These are phyloP conservation scores for Botrytis cinerea DNA, from an alignment of 2,329 filamentous ascomycete species.

Conservation along the genomic window DNA sequence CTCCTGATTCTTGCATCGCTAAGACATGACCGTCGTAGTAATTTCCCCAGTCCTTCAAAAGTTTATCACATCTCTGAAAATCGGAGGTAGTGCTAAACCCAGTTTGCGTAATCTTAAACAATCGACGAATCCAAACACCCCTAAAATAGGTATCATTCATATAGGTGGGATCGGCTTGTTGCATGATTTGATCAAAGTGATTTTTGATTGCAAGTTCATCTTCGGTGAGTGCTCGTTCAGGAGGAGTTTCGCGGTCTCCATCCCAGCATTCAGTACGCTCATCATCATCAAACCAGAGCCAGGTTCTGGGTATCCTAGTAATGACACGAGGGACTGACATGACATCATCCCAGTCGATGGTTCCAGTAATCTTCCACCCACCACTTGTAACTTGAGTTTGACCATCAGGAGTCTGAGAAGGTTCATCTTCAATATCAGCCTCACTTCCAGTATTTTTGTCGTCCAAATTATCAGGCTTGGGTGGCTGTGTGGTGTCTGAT, in stretches of 20 bases:
- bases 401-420: neutral
- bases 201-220: slow-evolving; percentile 33
- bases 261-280: slow-evolving; percentile 1
- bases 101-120: neutral
- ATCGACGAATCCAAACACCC: neutral
- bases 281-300: slow-evolving; percentile 31
- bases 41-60: neutral
- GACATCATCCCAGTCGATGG: slow-evolving; percentile 32
- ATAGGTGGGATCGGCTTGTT: neutral
- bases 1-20: neutral
- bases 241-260: slow-evolving; percentile 19
- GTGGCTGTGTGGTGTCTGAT: neutral
- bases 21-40: neutral
- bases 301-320: slow-evolving; percentile 23
- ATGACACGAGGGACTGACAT: slow-evolving; percentile 29
- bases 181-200: slow-evolving; percentile 3
- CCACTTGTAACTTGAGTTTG: neutral
- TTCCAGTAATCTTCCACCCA: slow-evolving; percentile 24
- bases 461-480: too few species aligned
- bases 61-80: neutral
- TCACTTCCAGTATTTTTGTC: fast-evolving
- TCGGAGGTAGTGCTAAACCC: neutral
- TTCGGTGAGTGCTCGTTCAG: slow-evolving; percentile 21
- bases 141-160: neutral
- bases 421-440: neutral